Conservation (phyloP, 2,329 filamentous ascomycete species). For the Aspergillus novoparasiticus region DNA sequence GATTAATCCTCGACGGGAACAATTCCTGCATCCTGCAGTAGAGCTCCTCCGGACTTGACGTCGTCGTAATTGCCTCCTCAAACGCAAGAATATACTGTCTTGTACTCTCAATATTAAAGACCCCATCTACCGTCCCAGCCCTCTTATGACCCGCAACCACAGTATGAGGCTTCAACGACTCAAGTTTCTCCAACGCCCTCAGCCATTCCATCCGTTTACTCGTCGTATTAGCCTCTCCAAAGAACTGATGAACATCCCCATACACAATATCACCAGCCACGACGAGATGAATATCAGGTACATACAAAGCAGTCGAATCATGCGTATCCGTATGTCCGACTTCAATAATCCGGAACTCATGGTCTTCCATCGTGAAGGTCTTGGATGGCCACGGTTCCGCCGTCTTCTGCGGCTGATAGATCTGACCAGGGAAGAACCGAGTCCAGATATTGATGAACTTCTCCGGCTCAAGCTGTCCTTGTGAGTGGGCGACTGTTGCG, state of each 20-base stretch:
- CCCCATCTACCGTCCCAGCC: background rate
- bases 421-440: background rate
- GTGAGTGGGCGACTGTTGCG: background rate
- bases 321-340: constrained; percentile 33
- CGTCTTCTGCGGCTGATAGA: background rate
- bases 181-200: constrained; percentile 33
- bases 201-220: constrained; percentile 38
- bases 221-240: constrained; percentile 38
- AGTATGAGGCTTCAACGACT: constrained; percentile 31
- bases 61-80: background rate
- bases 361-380: background rate
- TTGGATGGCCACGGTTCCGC: background rate
- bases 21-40: background rate
- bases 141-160: constrained; percentile 28
- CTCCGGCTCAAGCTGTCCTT: background rate
- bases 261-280: constrained; percentile 46
- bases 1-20: background rate
- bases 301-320: constrained; percentile 38
- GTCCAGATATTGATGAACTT: background rate
- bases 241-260: constrained; percentile 39
- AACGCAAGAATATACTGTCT: background rate
- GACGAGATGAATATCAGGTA: constrained; percentile 38
- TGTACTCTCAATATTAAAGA: background rate
- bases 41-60: background rate
- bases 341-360: constrained; percentile 22